Percentiles rank a stretch among this genome's conserved stretches.
phyloP scores from a whole-genome alignment of 2,329 filamentous ascomycete genomes.

The Orbilia quercus region DNA sequence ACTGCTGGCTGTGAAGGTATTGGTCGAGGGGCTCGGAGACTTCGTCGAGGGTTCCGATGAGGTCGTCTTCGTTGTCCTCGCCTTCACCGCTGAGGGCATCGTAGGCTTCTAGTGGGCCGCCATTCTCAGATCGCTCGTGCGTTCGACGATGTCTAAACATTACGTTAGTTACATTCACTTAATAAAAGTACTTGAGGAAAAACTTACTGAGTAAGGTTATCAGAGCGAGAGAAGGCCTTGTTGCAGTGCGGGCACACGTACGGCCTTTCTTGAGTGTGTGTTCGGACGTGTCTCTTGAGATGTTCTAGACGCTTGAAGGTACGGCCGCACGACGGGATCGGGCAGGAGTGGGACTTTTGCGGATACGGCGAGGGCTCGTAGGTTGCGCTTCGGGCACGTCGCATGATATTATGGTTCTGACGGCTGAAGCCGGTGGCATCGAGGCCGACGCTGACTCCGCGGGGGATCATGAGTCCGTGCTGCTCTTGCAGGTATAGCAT shows the following conservation, averaged over 20 bases:
- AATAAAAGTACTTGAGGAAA: neutral
- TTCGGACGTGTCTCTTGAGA: slow-evolving; percentile 98
- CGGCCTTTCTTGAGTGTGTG: slow-evolving; percentile 98
- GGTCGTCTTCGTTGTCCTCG: slow-evolving; percentile 87
- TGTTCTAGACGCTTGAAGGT: slow-evolving; percentile 99
- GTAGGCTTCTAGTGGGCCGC: slow-evolving; percentile 60
- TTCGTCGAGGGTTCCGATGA: slow-evolving; percentile 82
- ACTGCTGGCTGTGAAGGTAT: slow-evolving; percentile 46
- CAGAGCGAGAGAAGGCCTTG: slow-evolving; percentile 97
- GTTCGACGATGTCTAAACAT: slow-evolving; percentile 74
- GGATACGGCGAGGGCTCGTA: slow-evolving; percentile 95
- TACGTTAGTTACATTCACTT: slow-evolving; percentile 61
- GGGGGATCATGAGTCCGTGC: slow-evolving; percentile 65
- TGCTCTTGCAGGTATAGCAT: slow-evolving; percentile 75
- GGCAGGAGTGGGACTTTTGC: slow-evolving; percentile 97
- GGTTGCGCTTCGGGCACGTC: slow-evolving; percentile 94
- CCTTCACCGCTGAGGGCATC: slow-evolving; percentile 82
- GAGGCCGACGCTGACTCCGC: slow-evolving; percentile 52
- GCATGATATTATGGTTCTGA: slow-evolving; percentile 78
- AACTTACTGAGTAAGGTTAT: slow-evolving; percentile 94
- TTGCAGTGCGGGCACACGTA: slow-evolving; percentile 98
- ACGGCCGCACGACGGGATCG: slow-evolving; percentile 96
- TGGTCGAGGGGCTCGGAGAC: slow-evolving; percentile 67
- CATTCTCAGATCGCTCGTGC: slow-evolving; percentile 81
- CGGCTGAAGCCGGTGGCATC: slow-evolving; percentile 70